Conservation (phyloP, 345 rosid species). For the Salix arbutifolia region DNA sequence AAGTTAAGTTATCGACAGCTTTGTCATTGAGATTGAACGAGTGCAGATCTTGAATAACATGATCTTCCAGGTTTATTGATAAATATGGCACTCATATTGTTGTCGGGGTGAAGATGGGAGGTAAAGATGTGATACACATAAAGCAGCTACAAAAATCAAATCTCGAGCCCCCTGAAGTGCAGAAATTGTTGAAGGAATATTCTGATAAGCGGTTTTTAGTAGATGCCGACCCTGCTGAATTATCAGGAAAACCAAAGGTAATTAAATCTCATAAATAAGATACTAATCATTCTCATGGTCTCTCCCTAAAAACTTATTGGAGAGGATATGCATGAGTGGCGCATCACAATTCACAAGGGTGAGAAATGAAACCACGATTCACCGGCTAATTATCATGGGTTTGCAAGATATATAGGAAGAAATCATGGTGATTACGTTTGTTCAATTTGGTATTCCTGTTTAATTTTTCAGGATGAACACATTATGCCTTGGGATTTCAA, state of each 20-base stretch:
- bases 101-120: constrained; percentile 81
- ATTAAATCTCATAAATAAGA: background rate
- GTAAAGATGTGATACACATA: constrained; percentile 66
- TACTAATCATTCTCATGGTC: background rate
- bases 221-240: constrained; percentile 23
- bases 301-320: background rate
- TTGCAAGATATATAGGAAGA: background rate
- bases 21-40: background rate
- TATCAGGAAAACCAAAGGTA: constrained; percentile 46
- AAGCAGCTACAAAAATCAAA: constrained; percentile 69
- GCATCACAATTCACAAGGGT: background rate
- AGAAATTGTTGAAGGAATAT: constrained; percentile 54
- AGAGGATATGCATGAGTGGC: background rate
- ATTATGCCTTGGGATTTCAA: constrained; percentile 35
- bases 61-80: constrained; percentile 60
- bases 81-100: constrained; percentile 82
- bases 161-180: constrained; percentile 53
- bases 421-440: background rate
- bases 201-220: constrained; percentile 61
- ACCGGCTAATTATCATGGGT: background rate
- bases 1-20: background rate
- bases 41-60: background rate
- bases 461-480: constrained; percentile 46
- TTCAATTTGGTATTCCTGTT: background rate
- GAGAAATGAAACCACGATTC: background rate